Evolutionary conservation across 805 yeast species (phyloP).

Genomic region (Metschnikowia chrysomelidarum): DNA sequence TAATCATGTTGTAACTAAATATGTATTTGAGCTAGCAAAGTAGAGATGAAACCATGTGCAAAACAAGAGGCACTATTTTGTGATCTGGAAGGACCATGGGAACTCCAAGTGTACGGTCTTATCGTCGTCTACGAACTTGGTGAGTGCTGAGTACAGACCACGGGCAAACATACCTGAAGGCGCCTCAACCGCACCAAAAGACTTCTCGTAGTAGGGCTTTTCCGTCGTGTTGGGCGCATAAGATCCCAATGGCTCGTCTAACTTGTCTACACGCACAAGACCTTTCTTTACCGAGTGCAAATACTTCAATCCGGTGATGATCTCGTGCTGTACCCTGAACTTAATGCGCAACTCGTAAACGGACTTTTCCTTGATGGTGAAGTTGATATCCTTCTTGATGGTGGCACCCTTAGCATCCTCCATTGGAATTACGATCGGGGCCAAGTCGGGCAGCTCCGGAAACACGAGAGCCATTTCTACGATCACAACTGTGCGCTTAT

Average conservation of each 20-base stretch:
- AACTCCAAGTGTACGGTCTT: constrained; percentile 66
- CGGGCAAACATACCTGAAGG: constrained; percentile 89
- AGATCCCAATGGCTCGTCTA: constrained; percentile 86
- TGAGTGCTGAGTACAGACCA: constrained; percentile 77
- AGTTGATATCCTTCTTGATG: constrained; percentile 60
- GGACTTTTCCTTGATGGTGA: constrained; percentile 76
- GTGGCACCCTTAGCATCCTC: constrained; percentile 57
- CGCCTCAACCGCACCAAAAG: constrained; percentile 66
- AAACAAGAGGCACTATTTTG: constrained; percentile 43
- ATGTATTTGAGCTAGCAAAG: too few relatives aligned
- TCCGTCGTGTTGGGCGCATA: constrained; percentile 85
- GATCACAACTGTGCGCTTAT: constrained; percentile 74
- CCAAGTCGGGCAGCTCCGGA: constrained; percentile 53
- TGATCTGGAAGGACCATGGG: constrained; percentile 85
- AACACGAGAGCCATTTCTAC: constrained; percentile 70
- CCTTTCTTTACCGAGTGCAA: constrained; percentile 82
- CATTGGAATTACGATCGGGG: constrained; percentile 66
- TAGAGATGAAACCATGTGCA: too few relatives aligned
- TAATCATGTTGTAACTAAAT: too few relatives aligned
- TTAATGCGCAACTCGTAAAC: constrained; percentile 68
- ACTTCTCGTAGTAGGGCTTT: constrained; percentile 71
- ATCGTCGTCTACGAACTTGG: constrained; percentile 88
- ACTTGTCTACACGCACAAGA: constrained; percentile 82
- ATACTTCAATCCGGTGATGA: constrained; percentile 86
- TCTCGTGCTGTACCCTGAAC: constrained; percentile 86